Percentiles rank a stretch among this genome's conserved stretches.
Conservation (phyloP, 78 protist genomes). For the Blattamonas nauphoetae region DNA sequence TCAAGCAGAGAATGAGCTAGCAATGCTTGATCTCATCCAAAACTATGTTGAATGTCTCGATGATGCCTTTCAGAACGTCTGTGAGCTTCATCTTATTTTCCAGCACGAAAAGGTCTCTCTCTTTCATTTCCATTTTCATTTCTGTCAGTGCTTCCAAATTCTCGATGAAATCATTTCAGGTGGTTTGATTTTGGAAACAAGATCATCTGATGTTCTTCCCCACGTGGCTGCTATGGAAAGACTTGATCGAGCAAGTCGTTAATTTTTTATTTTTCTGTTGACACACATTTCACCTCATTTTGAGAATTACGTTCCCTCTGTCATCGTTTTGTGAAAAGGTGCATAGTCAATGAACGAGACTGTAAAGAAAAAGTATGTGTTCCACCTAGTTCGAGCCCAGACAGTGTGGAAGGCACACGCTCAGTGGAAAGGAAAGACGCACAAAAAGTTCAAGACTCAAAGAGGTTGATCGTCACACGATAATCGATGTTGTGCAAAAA, state of each 20-base stretch:
- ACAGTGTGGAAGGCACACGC: no score
- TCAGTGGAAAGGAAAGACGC: no score
- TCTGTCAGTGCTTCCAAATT: not conserved
- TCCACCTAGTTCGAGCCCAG: no score
- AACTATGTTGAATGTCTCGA: slow-evolving; percentile 1
- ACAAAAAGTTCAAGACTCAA: no score
- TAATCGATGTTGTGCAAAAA: no score
- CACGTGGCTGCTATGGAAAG: not conserved
- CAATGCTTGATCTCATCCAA: not conserved
- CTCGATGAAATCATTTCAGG: not conserved
- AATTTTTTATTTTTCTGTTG: no score
- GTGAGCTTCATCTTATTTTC: slow-evolving; percentile 14
- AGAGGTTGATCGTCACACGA: no score
- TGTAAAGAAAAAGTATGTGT: no score
- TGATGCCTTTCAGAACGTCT: not conserved
- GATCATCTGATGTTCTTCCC: not conserved
- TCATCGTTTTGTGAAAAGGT: no score
- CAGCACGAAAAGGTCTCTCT: not conserved
- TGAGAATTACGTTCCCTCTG: no score
- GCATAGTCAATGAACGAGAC: no score
- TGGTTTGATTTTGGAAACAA: not conserved
- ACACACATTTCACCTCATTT: no score
- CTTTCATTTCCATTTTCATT: not conserved
- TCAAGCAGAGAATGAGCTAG: not conserved
- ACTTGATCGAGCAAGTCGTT: not conserved